Evolutionary conservation across 352 stramenopile species (phyloP).

Genomic region (Globisporangium canariense): DNA sequence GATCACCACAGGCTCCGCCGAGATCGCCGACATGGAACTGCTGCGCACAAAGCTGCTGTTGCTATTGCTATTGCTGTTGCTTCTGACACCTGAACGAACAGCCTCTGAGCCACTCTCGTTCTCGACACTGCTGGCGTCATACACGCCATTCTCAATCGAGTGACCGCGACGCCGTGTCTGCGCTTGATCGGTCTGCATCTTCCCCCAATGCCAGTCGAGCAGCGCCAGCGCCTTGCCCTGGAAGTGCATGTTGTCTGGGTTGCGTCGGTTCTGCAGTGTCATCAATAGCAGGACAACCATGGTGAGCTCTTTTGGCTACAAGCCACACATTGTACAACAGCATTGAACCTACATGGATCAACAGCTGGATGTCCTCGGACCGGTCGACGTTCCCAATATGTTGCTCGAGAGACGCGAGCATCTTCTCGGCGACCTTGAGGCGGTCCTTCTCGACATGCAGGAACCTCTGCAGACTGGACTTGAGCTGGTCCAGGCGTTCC

Average conservation of each 20-base stretch:
- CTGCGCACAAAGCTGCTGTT: constrained; percentile 13
- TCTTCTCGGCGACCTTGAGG: constrained; percentile 54
- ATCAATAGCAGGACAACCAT: neutral
- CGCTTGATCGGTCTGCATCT: constrained; percentile 37
- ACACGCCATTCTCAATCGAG: constrained; percentile 18
- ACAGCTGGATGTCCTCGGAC: constrained; percentile 76
- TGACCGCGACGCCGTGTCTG: constrained; percentile 6
- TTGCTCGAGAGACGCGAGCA: constrained; percentile 51
- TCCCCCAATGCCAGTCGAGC: constrained; percentile 81
- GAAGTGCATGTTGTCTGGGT: constrained; percentile 87
- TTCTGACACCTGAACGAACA: neutral
- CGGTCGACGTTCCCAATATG: constrained; percentile 63
- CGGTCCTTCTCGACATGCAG: constrained; percentile 77
- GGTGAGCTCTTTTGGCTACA: neutral
- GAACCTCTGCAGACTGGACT: constrained; percentile 65
- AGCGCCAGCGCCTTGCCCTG: constrained; percentile 84
- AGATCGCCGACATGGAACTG: constrained; percentile 6
- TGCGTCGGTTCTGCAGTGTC: constrained; percentile 49
- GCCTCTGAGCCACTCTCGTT: neutral
- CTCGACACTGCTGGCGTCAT: constrained; percentile 3
- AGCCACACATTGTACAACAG: neutral
- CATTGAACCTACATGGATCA: constrained; percentile 52
- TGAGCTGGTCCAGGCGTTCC: constrained; percentile 75
- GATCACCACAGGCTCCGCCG: constrained; percentile 23
- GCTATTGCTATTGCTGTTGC: neutral